phyloP scores from a whole-genome alignment of 148 eudicot genomes.

The Vaccinium vitisidaea region DNA sequence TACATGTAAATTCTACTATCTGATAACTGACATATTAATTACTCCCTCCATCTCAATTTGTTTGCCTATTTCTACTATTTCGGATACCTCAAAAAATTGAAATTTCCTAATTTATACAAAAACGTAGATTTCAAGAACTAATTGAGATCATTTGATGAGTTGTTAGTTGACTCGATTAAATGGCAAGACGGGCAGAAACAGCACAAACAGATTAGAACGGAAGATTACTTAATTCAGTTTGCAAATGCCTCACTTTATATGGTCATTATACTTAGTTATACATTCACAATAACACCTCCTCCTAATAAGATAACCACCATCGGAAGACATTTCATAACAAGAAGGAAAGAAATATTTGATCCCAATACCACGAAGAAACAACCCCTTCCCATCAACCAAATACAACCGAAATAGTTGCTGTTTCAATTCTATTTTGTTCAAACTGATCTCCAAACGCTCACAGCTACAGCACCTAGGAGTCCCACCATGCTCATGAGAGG shows the following conservation, averaged over 20 bases:
- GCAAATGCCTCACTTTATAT: not conserved
- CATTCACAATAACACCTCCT: not conserved
- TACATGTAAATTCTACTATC: not conserved
- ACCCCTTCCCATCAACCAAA: not conserved
- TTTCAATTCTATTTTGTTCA: not conserved
- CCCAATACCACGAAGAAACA: not conserved
- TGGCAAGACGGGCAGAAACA: not conserved
- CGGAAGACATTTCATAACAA: not conserved
- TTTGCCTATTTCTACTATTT: not conserved
- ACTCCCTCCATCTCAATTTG: not conserved
- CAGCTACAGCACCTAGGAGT: slow-evolving; percentile 99
- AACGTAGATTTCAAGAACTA: not conserved
- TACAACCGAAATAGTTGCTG: not conserved
- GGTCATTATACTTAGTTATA: not conserved
- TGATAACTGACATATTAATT: not conserved
- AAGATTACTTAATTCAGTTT: not conserved
- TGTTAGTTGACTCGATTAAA: not conserved
- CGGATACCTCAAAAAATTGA: not conserved
- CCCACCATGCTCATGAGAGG: slow-evolving; percentile 78
- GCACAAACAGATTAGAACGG: not conserved
- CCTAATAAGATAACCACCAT: not conserved
- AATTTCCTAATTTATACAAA: not conserved
- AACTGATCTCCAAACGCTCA: slow-evolving; percentile 92
- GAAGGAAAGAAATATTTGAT: not conserved
- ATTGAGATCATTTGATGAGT: not conserved